Percentiles rank a stretch among this genome's conserved stretches.
phyloP scores from a whole-genome alignment of 257 asterid species.

The Solanum etuberosum region DNA sequence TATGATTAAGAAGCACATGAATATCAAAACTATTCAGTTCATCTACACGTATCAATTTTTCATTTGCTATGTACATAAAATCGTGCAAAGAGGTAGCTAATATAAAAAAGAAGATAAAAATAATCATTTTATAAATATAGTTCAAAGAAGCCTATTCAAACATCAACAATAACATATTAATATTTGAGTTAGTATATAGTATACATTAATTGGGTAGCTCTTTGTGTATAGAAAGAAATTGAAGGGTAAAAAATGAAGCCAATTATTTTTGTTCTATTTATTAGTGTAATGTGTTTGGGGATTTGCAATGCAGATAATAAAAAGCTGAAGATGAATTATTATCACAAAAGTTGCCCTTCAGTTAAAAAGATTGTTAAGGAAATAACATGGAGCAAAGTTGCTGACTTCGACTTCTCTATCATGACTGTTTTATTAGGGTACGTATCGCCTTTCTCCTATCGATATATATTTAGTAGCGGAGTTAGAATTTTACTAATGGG shows the following conservation, averaged over 20 bases:
- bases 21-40: neutral
- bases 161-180: neutral
- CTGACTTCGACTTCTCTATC: constrained; percentile 39
- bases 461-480: neutral
- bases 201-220: neutral
- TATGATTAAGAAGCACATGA: neutral
- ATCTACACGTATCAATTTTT: neutral
- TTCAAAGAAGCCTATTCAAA: neutral
- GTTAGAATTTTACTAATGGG: neutral
- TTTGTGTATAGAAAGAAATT: neutral
- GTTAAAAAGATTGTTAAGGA: constrained; percentile 26
- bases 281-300: constrained; percentile 1
- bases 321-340: constrained; percentile 18
- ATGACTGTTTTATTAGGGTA: constrained; percentile 45
- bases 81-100: neutral
- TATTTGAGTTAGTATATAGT: neutral
- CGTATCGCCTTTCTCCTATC: neutral
- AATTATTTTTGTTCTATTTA: neutral
- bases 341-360: constrained; percentile 17
- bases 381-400: constrained; percentile 23
- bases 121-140: neutral
- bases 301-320: constrained; percentile 10
- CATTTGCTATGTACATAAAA: neutral
- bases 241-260: neutral
- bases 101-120: neutral